These are phyloP conservation scores for Paradendryphiella salina DNA, from an alignment of 2,329 filamentous ascomycete genomes.

Conservation along the genomic window DNA sequence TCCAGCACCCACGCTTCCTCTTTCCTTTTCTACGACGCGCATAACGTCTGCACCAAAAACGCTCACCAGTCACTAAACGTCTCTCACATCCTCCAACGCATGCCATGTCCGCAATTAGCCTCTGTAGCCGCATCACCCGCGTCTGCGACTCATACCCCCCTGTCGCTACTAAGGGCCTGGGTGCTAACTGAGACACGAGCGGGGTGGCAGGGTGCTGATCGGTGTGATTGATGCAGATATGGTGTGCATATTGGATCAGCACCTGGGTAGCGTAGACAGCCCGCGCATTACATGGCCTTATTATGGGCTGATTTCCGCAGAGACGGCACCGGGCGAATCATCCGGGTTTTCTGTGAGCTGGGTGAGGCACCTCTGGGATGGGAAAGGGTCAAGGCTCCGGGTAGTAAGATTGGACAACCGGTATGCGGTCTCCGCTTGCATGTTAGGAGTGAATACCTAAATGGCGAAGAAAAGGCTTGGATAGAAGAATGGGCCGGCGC, in stretches of 20 bases:
- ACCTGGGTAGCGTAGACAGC: neutral
- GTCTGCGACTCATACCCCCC: neutral
- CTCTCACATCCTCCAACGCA: slow-evolving; percentile 4
- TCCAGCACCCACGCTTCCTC: neutral
- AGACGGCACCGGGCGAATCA: too few relatives aligned
- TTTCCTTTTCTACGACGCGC: neutral
- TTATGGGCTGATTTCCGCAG: too few relatives aligned
- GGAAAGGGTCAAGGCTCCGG: too few relatives aligned
- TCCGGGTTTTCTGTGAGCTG: too few relatives aligned
- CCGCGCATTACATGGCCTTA: too few relatives aligned
- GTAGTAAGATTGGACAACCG: too few relatives aligned
- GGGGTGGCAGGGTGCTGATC: neutral
- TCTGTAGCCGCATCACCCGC: neutral
- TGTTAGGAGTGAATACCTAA: too few relatives aligned
- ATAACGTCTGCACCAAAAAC: neutral
- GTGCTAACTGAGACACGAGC: neutral
- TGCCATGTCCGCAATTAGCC: neutral
- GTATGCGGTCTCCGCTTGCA: too few relatives aligned
- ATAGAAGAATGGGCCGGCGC: too few relatives aligned
- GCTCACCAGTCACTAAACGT: neutral
- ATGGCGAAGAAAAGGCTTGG: too few relatives aligned
- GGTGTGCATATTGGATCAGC: slow-evolving; percentile 2
- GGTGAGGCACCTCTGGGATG: too few relatives aligned
- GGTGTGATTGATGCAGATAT: slow-evolving; percentile 6
- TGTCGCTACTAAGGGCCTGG: neutral